Base-by-base conservation (phyloP, 257 asterid genomes). In the Plantago ovata region DNA sequence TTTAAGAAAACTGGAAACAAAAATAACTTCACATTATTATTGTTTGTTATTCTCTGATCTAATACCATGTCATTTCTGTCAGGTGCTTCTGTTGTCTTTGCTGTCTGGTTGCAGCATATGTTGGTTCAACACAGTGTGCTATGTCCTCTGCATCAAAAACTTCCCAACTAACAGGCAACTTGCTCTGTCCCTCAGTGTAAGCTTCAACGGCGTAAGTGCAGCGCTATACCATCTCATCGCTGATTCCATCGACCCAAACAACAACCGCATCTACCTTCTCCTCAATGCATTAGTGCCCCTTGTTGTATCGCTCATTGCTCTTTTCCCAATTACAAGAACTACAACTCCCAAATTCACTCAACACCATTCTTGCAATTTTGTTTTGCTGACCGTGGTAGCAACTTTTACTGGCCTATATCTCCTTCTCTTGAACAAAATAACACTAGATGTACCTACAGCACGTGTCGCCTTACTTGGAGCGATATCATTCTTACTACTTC, bases 111-210 rank as follows among this genome's bases (percentile, higher is more conserved):
- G 79, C 54, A 81, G 89, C 81, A 81, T 86, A 63, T 71, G 78
- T 68, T 86, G 87, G 93, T 77, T 86, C 72, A 86, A 86, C 68
- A 86, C 89, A 14, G 87, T 81, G 14, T 83, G 81, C 9, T 81
- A 75, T 42, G 92, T 86, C 22, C 51, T 81, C 58, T 83, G 85
- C 80, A 83, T 86, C 46, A 72, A 73, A 60, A 60, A 65, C 33
- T 86, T 86, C 58, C 73, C 79, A 9, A 43, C 61, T 23, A 73
- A 75, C 67, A 73, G 81, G 50, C 72, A 79, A 43, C 44, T 83
- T 19, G 85, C 93, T 24, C 51, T 86, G 48, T 79, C 93, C 52
- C 83, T 83, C 13, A 60, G 79, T 66, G 58, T 75, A 58, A 81
- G 93, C 56, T 86, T 73, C 78, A 81, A 73, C 36, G 84, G 89